phyloP scores from a whole-genome alignment of 257 asterid species.

The Rehmannia glutinosa region DNA sequence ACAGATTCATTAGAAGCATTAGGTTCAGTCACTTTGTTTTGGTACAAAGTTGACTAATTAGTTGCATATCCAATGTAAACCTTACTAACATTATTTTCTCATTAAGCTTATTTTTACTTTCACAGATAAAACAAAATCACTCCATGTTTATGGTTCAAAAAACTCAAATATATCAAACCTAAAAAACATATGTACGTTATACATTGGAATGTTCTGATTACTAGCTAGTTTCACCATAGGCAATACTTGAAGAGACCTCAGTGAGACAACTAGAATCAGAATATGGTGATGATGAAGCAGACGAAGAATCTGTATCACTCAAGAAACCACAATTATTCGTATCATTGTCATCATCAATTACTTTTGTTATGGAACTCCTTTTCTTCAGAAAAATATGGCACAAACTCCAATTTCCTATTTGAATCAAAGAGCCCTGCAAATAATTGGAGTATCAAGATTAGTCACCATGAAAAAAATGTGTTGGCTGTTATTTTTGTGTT shows the following conservation, averaged over 20 bases:
- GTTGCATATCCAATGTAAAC: not conserved
- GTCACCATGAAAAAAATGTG: not conserved
- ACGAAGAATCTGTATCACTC: constrained; percentile 35
- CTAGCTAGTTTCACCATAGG: not conserved
- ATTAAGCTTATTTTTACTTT: not conserved
- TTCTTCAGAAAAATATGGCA: constrained; percentile 44
- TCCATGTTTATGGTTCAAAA: not conserved
- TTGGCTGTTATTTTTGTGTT: not conserved
- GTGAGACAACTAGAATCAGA: constrained; percentile 28
- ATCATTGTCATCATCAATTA: not conserved
- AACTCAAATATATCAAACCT: no score
- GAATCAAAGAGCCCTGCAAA: constrained; percentile 43
- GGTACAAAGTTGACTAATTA: not conserved
- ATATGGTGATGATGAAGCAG: constrained; percentile 33
- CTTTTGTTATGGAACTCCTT: constrained; percentile 10
- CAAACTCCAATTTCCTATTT: constrained; percentile 63
- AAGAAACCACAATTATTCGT: not conserved
- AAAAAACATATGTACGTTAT: no score
- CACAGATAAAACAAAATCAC: not conserved
- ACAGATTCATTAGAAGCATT: not conserved
- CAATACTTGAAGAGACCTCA: constrained; percentile 42
- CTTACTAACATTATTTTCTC: not conserved
- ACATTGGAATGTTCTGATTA: not conserved
- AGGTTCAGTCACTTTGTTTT: not conserved
- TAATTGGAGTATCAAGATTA: not conserved